phyloP scores from a whole-genome alignment of 805 yeast species.

The Lipomyces japonicus region DNA sequence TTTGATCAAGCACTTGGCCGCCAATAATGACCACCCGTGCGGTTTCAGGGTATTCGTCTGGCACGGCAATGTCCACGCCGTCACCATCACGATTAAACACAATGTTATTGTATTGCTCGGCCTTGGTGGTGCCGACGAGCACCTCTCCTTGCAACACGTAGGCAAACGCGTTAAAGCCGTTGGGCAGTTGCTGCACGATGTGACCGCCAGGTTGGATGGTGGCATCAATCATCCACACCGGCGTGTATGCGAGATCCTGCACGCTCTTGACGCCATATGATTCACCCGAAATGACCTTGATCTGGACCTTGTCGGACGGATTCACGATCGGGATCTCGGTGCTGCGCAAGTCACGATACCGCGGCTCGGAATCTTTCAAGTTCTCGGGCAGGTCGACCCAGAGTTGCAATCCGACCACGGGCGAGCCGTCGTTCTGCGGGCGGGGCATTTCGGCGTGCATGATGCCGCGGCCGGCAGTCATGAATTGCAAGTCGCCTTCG shows the following conservation, averaged over 20 bases:
- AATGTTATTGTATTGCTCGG: slow-evolving; percentile 26
- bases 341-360: slow-evolving; percentile 71
- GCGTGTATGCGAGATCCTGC: slow-evolving; percentile 75
- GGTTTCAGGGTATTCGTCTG: slow-evolving; percentile 22
- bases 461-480: slow-evolving; percentile 89
- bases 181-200: slow-evolving; percentile 53
- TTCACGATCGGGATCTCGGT: slow-evolving; percentile 67
- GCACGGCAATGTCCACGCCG: slow-evolving; percentile 28
- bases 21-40: slow-evolving; percentile 30
- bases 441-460: slow-evolving; percentile 83
- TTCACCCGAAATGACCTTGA: slow-evolving; percentile 71
- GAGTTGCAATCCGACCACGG: slow-evolving; percentile 68
- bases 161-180: slow-evolving; percentile 35
- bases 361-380: slow-evolving; percentile 60
- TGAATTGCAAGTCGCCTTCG: slow-evolving; percentile 85
- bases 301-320: slow-evolving; percentile 57
- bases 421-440: slow-evolving; percentile 41
- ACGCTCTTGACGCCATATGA: slow-evolving; percentile 70
- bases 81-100: slow-evolving; percentile 32
- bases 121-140: slow-evolving; percentile 23
- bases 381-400: slow-evolving; percentile 81
- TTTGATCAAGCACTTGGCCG: slow-evolving; percentile 37
- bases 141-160: slow-evolving; percentile 33
- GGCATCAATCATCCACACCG: slow-evolving; percentile 69
- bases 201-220: slow-evolving; percentile 62